Evolutionary conservation across 768 basidiomycete species (phyloP).

Genomic region (Lactarius sanguifluus): DNA sequence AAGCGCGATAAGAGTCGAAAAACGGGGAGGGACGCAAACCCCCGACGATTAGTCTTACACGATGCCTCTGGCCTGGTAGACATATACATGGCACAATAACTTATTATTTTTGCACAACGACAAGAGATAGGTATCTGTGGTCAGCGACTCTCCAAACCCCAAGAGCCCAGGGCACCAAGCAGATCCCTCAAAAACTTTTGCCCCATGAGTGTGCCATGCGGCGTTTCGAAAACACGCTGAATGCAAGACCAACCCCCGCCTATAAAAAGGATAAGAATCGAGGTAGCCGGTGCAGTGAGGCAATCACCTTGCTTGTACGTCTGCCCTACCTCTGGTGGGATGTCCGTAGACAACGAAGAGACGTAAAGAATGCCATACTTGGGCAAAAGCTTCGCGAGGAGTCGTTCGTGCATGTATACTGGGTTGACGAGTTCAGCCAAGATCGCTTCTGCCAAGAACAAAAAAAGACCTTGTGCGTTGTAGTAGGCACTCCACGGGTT

Average conservation of each 20-base stretch:
- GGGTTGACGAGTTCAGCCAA: neutral
- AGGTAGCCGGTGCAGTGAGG: neutral
- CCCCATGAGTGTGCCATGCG: conserved; percentile 19
- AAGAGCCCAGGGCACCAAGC: conserved; percentile 2
- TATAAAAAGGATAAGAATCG: neutral
- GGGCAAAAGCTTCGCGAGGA: conserved; percentile 21
- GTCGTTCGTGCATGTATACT: conserved; percentile 28
- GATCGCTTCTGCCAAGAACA: neutral
- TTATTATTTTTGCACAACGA: conserved; percentile 9
- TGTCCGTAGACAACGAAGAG: conserved; percentile 13
- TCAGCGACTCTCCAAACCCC: conserved; percentile 1
- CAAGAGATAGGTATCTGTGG: neutral
- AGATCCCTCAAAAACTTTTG: conserved; percentile 12
- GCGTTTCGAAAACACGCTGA: conserved; percentile 16
- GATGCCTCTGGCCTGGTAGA: neutral
- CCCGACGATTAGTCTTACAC: neutral
- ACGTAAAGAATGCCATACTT: conserved; percentile 17
- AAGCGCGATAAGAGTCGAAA: conserved; percentile 11
- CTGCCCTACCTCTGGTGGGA: neutral
- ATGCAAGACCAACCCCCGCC: conserved; percentile 19
- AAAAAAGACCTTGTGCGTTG: conserved; percentile 26
- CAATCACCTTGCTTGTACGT: conserved; percentile 5
- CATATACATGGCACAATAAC: conserved; percentile 10
- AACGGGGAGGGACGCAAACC: conserved; percentile 1
- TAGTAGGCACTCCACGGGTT: conserved; percentile 28